Conservation (phyloP, 2,329 filamentous ascomycete species). For the Calycina marina region DNA sequence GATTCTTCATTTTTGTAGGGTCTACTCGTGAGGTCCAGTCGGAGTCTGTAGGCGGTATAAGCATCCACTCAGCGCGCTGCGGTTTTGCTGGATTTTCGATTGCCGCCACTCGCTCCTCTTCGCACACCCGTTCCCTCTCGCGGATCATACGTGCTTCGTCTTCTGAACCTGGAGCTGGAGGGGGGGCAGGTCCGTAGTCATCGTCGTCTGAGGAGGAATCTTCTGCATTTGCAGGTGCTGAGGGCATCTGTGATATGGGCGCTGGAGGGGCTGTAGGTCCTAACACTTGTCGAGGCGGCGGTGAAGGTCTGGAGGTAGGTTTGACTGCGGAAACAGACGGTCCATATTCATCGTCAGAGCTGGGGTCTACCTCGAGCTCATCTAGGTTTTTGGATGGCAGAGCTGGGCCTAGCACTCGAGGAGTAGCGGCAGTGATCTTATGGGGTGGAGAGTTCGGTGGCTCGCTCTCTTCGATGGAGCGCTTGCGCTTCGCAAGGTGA, state of each 20-base stretch:
- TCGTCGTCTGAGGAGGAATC: conserved; percentile 29
- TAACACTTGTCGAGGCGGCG: conserved; percentile 19
- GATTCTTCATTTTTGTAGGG: conserved; percentile 67
- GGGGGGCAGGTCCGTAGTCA: conserved; percentile 46
- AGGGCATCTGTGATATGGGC: conserved; percentile 26
- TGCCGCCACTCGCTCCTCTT: conserved; percentile 21
- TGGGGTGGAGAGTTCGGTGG: conserved; percentile 27
- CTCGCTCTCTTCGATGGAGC: conserved; percentile 30
- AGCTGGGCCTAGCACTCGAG: conserved; percentile 15
- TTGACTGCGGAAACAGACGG: conserved; percentile 9
- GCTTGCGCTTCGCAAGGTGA: conserved; percentile 49
- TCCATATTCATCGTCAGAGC: conserved; percentile 24
- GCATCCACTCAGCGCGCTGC: conserved; percentile 76
- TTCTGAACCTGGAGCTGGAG: conserved; percentile 26
- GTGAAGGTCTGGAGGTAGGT: conserved; percentile 1
- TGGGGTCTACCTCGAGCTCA: conserved; percentile 32
- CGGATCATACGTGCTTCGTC: conserved; percentile 8
- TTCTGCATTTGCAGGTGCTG: conserved; percentile 11
- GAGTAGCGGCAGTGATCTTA: conserved; percentile 27
- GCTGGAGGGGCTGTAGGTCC: conserved; percentile 24
- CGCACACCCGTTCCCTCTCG: conserved; percentile 7
- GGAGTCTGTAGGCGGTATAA: conserved; percentile 46
- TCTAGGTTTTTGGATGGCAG: conserved; percentile 25
- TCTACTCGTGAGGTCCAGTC: conserved; percentile 50
- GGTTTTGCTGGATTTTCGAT: conserved; percentile 27